These are phyloP conservation scores for Eimeria falciformis DNA, from an alignment of 169 alveolate species.

Conservation along the genomic window DNA sequence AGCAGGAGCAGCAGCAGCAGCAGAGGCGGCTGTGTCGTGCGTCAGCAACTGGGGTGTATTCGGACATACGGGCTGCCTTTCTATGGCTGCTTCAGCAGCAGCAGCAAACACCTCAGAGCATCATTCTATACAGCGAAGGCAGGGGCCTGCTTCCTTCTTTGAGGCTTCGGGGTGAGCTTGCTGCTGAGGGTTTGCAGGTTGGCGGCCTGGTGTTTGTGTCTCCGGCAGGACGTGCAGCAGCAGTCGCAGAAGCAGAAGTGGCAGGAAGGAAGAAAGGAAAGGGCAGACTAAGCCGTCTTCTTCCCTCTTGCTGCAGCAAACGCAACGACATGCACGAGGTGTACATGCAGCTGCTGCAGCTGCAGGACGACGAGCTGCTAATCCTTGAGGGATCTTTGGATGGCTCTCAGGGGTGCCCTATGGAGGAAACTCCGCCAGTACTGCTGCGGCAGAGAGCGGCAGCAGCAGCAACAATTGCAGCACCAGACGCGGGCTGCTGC, in stretches of 20 bases:
- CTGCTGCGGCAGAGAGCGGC: conserved; percentile 67
- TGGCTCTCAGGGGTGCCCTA: not conserved
- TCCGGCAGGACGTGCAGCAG: conserved; percentile 32
- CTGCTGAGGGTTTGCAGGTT: conserved; percentile 55
- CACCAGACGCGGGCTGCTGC: conserved; percentile 16
- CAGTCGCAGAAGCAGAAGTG: conserved; percentile 28
- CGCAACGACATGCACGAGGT: conserved; percentile 61
- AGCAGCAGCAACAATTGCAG: conserved; percentile 61
- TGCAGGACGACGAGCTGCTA: conserved; percentile 39
- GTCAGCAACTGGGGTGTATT: conserved; percentile 29
- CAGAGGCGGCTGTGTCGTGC: conserved; percentile 58
- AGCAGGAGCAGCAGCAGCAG: conserved; percentile 57
- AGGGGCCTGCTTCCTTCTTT: conserved; percentile 52
- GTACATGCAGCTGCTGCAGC: conserved; percentile 60
- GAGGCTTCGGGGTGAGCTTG: conserved; percentile 44
- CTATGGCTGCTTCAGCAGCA: conserved; percentile 65
- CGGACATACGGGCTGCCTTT: conserved; percentile 52
- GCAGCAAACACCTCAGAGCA: conserved; percentile 69
- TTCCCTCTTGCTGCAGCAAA: conserved; percentile 16
- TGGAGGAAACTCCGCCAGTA: conserved; percentile 28
- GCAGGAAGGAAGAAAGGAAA: conserved; percentile 15
- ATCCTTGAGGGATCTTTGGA: conserved; percentile 21
- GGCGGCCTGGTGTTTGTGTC: conserved; percentile 63
- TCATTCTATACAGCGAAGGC: conserved; percentile 61
- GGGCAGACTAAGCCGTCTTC: not conserved